Evolutionary conservation across 768 basidiomycete species (phyloP).

Genomic region (Cystobasidium ongulense): DNA sequence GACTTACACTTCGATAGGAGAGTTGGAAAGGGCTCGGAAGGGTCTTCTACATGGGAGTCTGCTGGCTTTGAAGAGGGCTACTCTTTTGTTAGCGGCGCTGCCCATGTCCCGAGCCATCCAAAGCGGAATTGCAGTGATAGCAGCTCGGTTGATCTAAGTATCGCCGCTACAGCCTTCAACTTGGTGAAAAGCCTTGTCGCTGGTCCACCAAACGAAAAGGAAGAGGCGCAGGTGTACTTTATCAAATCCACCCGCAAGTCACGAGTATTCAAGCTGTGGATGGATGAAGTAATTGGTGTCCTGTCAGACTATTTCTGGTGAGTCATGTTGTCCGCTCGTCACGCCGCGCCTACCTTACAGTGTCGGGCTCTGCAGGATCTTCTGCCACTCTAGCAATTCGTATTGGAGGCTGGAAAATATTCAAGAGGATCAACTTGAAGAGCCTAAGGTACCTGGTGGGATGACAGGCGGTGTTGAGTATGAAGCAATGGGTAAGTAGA

Average conservation of each 20-base stretch:
- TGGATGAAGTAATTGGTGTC: constrained; percentile 75
- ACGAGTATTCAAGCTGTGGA: constrained; percentile 68
- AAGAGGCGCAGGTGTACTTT: constrained; percentile 45
- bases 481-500: constrained; percentile 81
- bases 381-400: constrained; percentile 88
- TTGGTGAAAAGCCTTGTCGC: constrained; percentile 35
- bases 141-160: not conserved
- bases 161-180: not conserved
- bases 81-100: not conserved
- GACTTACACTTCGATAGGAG: not conserved
- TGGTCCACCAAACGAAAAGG: constrained; percentile 39
- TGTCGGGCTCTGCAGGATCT: constrained; percentile 68
- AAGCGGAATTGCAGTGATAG: not conserved
- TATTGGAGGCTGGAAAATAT: constrained; percentile 79
- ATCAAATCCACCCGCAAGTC: constrained; percentile 45
- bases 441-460: constrained; percentile 85
- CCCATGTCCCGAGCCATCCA: not conserved
- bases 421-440: constrained; percentile 75
- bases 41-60: constrained; percentile 27
- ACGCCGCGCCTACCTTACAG: not conserved
- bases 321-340: not conserved
- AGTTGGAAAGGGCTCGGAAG: not conserved
- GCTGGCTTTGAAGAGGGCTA: constrained; percentile 1
- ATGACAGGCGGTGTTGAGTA: constrained; percentile 99
- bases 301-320: constrained; percentile 62